Conservation (phyloP, 139 green algal genomes). For the Micromonas pusilla region DNA sequence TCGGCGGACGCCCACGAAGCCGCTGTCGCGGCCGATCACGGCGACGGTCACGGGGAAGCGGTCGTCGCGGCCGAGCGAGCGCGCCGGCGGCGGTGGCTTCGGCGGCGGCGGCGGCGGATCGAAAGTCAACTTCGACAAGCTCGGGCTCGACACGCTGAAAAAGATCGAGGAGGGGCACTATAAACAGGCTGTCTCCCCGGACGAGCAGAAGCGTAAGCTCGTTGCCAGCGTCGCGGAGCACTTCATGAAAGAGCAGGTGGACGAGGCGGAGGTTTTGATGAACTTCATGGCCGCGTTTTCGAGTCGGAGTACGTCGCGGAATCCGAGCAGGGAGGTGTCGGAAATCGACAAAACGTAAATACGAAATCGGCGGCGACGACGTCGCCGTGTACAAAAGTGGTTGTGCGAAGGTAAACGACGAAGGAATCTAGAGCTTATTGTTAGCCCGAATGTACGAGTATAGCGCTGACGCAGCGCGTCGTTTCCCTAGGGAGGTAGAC, state of each 20-base stretch:
- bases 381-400: too few relatives aligned
- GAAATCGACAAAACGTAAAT: too few relatives aligned
- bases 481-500: too few relatives aligned
- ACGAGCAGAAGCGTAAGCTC: neutral
- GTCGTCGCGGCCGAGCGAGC: neutral
- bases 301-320: neutral
- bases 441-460: too few relatives aligned
- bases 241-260: conserved; percentile 17
- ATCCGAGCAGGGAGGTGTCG: neutral
- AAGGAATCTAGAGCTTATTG: too few relatives aligned
- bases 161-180: neutral
- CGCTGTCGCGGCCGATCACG: too few relatives aligned
- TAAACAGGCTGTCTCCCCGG: neutral
- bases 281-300: neutral
- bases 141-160: neutral
- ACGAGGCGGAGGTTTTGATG: conserved; percentile 5
- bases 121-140: conserved; percentile 2
- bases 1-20: too few relatives aligned
- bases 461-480: too few relatives aligned
- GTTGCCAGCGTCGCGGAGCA: neutral
- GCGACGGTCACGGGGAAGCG: neutral
- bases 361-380: too few relatives aligned
- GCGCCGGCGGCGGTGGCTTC: neutral
- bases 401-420: too few relatives aligned
- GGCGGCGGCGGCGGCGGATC: neutral